phyloP scores from a whole-genome alignment of 1,284 basidiomycete species.

The Vanrija pseudolonga region DNA sequence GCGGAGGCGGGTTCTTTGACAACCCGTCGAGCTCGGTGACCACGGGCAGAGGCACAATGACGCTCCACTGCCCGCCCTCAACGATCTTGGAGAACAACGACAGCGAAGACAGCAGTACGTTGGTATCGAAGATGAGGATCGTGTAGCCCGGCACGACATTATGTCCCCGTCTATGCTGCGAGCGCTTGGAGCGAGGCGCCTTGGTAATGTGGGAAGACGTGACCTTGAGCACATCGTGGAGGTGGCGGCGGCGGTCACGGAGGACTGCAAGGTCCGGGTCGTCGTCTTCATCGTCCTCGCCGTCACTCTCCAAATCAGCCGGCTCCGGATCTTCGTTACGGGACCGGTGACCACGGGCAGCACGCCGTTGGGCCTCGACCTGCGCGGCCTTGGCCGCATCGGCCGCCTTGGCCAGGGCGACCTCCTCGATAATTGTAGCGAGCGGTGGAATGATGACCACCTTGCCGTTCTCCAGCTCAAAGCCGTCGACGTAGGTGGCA shows the following conservation, averaged over 20 bases:
- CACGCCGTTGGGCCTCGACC: constrained; percentile 18
- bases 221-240: constrained; percentile 46
- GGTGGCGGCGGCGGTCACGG: constrained; percentile 54
- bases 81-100: constrained; percentile 68
- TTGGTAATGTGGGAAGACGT: neutral
- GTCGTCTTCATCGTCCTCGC: constrained; percentile 61
- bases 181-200: neutral
- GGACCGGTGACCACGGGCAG: constrained; percentile 48
- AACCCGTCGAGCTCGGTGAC: constrained; percentile 95
- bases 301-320: constrained; percentile 56
- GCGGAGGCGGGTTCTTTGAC: constrained; percentile 60
- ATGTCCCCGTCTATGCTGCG: constrained; percentile 1
- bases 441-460: constrained; percentile 63
- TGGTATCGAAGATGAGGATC: constrained; percentile 87
- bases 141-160: constrained; percentile 78
- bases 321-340: constrained; percentile 56
- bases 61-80: constrained; percentile 77
- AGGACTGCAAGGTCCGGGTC: constrained; percentile 70
- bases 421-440: constrained; percentile 63
- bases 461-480: constrained; percentile 56
- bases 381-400: constrained; percentile 26
- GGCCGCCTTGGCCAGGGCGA: constrained; percentile 58
- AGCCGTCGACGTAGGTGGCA: constrained; percentile 68
- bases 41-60: constrained; percentile 87
- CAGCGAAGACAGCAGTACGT: constrained; percentile 80